Base-by-base conservation (phyloP, 768 basidiomycete genomes). In the Butyriboletus loyo region DNA sequence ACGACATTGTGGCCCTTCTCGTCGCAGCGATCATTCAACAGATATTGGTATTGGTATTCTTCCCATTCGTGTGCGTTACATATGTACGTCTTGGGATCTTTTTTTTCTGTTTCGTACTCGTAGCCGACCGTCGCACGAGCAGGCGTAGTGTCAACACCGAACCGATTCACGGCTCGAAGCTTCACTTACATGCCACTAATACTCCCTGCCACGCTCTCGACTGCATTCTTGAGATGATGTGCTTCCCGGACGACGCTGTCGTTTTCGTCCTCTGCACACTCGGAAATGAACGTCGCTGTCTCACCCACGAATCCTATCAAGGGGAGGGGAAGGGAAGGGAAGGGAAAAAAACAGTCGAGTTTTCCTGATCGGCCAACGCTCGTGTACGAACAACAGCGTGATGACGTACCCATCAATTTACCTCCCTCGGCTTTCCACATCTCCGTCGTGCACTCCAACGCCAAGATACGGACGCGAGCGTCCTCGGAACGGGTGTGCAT, bases 401-500 rank as follows among this genome's bases (percentile, higher is more conserved):
- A n/a, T 14, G 27, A 15, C 81, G 45, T 57, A 88, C 89, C 85
- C 25, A 86, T 72, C 11, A 93, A 74, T 66, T 89, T 89, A 24
- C 81, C 82, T 8, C 92, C 87, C 55, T 89, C 85, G 15, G 74
- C 69, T 21, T 74, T 77, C 96, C 96, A 98, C 28, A 97, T 65
- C n/a, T 76, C 76, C 27, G 82, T 80, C 14, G 87, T 74, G 57
- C 84, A 87, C 7, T 73, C 66, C 43, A 98, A 69, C 1, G 92
- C 90, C 43, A 81, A 78, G 11, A 92, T 66, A 7, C 92, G 82
- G n/a, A 85, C 69, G 19, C 75, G 75, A 3, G 79, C 71, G 54
- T 90, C 86, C 50, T 97, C 94, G 5, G 88, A 87, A 15, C 94
- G 86, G 0, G 93, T 96, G 55, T 90, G 84, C 85, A 96, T 89